Base-by-base conservation (phyloP, 1,139 yeast genomes). In the Geotrichum bryndzae region DNA sequence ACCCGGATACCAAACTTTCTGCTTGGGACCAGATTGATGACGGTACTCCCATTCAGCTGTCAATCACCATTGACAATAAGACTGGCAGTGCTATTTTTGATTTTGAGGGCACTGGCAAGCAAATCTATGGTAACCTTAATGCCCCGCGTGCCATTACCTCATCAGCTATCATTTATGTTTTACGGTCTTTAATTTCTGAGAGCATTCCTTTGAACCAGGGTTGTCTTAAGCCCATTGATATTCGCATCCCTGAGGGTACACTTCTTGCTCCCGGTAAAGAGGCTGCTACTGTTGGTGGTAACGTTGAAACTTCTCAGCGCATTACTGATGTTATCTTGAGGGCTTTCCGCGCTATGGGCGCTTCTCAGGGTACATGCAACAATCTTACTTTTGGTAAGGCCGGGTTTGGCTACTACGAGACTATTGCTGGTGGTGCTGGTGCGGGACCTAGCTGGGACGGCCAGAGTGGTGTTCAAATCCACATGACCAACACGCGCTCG, bases 231-330 rank as follows among this genome's bases (percentile, higher is more conserved):
- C 96, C 96, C 0, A 82, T 89, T 58, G 76, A 82, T 5, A 81
- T 90, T 61, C 74, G 74, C 25, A 86, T 90, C 33, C 88, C 96
- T 50, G 82, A 82, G 58, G 88, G 88, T 0, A 83, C 90, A 1
- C 79, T 90, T 6, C 80, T 90, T 31, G 79, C 85, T 55, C 96
- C 96, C 2, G 80, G 86, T 1, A 80, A 79, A 51, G 90, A 87
- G 56, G 94, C 94, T 22, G 96, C 96, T 0, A 91, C 88, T 3
- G 95, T 88, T 10, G 96, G 96, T 35, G 96, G 96, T 7, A 90
- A 89, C 71, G 95, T 88, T n/a, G 87, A 87, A 73, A 89, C 96
- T 0, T 85, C 94, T 1, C 96, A 90, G 73, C 79, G 96, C 65
- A 84, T 90, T 53, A 88, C 90, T 1, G 96, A 89, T 73, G 91